Evolutionary conservation across 2,329 filamentous ascomycete genomes (phyloP), one percentile per base, ranked within the genome.

Genomic region (Penicillium janthinellum): DNA sequence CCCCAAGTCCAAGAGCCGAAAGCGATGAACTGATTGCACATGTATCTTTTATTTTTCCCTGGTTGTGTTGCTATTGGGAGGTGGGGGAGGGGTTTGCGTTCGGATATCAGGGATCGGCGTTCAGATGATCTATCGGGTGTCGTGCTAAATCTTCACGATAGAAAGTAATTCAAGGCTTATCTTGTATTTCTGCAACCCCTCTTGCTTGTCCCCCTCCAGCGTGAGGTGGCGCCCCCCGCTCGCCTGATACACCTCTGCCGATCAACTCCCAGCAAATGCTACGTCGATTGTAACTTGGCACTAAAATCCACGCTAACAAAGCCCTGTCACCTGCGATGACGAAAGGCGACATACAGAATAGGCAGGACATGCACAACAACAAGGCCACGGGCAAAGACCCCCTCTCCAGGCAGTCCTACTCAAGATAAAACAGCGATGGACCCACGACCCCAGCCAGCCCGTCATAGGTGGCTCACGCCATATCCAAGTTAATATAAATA

Each of bases 1-100:
- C 68, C 71, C 75, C 62, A 81, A 85, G 73, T 77, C 77, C 34
- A 83, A 80, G 67, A 73, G 77, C 49, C 79, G 76, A 59, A 84
- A 82, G 78, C 83, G 77, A 68, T 81, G 75, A 77, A 60, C 51
- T 55, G 31, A 56, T 50, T 39, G 37, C 37, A 8, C 17, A 8
- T 28, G 14, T 14, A 37, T 42, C n/a, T 52, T 7, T 42, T 12
- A n/a, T 47, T 25, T 25, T 57, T n/a, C 11, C 37, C 35, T 17
- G 17, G 31, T 53, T 47, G 42, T 48, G 22, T 45, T 47, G 31
- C 48, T 45, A 20, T 42, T 34, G 14, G 49, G 25, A 25, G 45
- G 28, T 31, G 15, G 6, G 35, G 52, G n/a, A 4, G 28, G 49
- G 15, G 35, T 34, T 35, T 54, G 56, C 17, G 52, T 55, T 55